Evolutionary conservation across 164 flowering plant genomes (phyloP).

Genomic region (Paratinospora sagittata): DNA sequence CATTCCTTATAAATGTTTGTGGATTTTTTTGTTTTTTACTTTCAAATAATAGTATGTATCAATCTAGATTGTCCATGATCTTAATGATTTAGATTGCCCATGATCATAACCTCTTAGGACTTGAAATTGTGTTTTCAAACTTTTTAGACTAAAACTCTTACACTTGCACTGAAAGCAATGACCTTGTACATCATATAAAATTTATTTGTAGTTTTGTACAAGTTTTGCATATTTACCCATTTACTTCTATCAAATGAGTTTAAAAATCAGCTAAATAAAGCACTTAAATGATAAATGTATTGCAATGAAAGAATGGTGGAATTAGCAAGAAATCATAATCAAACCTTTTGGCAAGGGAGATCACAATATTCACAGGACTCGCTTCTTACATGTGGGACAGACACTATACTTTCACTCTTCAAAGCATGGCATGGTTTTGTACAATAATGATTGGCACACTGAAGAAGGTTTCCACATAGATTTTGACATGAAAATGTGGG

Average conservation of each 20-base stretch:
- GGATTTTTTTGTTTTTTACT: too few species aligned
- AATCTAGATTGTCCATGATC: too few species aligned
- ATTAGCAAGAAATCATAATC: neutral
- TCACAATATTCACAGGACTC: slow-evolving; percentile 75
- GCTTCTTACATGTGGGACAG: slow-evolving; percentile 20
- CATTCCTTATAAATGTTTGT: too few species aligned
- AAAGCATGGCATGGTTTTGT: slow-evolving; percentile 72
- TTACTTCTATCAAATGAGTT: neutral
- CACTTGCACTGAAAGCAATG: too few species aligned
- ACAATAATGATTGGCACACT: slow-evolving; percentile 85
- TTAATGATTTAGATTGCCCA: too few species aligned
- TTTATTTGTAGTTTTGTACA: too few species aligned
- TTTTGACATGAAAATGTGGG: slow-evolving; percentile 67
- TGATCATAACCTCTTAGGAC: too few species aligned
- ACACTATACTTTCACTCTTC: slow-evolving; percentile 24
- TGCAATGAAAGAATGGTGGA: neutral
- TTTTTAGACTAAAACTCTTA: too few species aligned
- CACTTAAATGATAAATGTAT: neutral
- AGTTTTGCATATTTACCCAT: neutral
- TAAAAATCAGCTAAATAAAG: neutral
- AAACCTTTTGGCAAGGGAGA: slow-evolving; percentile 83
- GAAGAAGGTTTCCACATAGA: slow-evolving; percentile 78
- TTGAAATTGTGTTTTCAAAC: too few species aligned
- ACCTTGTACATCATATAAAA: too few species aligned
- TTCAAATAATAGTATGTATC: too few species aligned